Base-by-base conservation (phyloP, 2,329 filamentous ascomycete species). In the Thielaviopsis musarum region DNA sequence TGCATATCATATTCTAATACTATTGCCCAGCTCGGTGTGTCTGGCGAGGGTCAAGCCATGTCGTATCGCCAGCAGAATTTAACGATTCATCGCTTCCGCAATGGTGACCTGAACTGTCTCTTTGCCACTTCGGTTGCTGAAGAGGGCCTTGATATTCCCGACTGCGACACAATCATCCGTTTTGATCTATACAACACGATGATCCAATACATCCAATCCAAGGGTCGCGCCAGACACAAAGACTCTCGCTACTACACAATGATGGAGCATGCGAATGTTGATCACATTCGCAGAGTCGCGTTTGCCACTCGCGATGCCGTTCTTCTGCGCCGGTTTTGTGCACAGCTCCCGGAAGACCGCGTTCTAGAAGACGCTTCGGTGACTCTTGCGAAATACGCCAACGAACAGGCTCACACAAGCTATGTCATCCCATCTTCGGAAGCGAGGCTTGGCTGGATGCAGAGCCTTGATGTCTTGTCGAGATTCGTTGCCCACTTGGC, bases 191-290 rank as follows among this genome's bases (percentile, higher is more conserved):
- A 90, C 70, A 77, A 79, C 12, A 96, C 91, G 0, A 83, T 95
- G 70, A 97, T 97, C 57, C 88, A 95, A 67, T 97, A 96, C 67
- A 84, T 97, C 21, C 93, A 98, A 69, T 96, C 91, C 15, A 81
- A 89, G 63, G 93, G 93, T 0, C 81, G 93, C 58, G 93, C 93
- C 13, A 80, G 93, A 48, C 86, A 89, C 66, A 70, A 73, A 0
- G 78, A 85, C 59, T 97, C 93, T 0, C 83, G 80, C 63, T 96
- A 91, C 69, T 79, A 91, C 38, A 88, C 87, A 66, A 91, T 98
- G 87, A 69, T 88, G 2, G 91, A 97, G 67, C 67, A 70, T 1
- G 79, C 77, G 7, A 95, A 95, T 65, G 64, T 69, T 13, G 72
- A 73, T 0, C 86, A 95, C 56, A 64, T 69, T 1, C 70, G 76